These are phyloP conservation scores for Lipomyces sp. DNA, from an alignment of 805 yeast genomes.

Conservation along the genomic window DNA sequence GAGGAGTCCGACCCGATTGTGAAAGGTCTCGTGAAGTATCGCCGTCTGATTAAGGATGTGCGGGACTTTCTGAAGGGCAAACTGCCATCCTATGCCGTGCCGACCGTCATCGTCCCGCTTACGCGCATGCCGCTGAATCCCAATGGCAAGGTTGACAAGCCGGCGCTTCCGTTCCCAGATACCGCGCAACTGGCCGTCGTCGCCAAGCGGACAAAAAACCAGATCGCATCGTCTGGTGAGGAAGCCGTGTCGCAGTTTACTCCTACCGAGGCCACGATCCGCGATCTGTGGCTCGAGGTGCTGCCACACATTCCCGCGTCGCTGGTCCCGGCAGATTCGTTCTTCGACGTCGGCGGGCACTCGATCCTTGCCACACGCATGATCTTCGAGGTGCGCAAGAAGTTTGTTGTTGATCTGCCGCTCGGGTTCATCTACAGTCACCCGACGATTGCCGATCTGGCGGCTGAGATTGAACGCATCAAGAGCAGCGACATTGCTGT, in stretches of 20 bases:
- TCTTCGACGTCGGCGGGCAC: conserved; percentile 97
- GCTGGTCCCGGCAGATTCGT: conserved; percentile 74
- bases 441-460: conserved; percentile 80
- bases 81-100: conserved; percentile 90
- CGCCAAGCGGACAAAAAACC: conserved; percentile 46
- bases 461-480: conserved; percentile 63
- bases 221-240: conserved; percentile 41
- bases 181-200: conserved; percentile 79
- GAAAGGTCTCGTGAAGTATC: conserved; percentile 70
- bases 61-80: conserved; percentile 80
- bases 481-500: conserved; percentile 46
- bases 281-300: conserved; percentile 80
- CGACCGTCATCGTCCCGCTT: conserved; percentile 86
- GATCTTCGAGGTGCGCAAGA: conserved; percentile 87
- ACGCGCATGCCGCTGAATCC: conserved; percentile 88
- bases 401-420: conserved; percentile 75
- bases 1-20: conserved; percentile 58
- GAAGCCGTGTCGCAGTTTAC: conserved; percentile 53
- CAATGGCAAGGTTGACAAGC: conserved; percentile 97
- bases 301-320: conserved; percentile 82
- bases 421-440: conserved; percentile 83
- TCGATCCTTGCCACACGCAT: conserved; percentile 94
- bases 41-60: conserved; percentile 74
- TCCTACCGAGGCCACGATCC: conserved; percentile 61
- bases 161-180: conserved; percentile 92